Evolutionary conservation across 176 grass and related monocot species (phyloP).

Genomic region (Avena eriantha): DNA sequence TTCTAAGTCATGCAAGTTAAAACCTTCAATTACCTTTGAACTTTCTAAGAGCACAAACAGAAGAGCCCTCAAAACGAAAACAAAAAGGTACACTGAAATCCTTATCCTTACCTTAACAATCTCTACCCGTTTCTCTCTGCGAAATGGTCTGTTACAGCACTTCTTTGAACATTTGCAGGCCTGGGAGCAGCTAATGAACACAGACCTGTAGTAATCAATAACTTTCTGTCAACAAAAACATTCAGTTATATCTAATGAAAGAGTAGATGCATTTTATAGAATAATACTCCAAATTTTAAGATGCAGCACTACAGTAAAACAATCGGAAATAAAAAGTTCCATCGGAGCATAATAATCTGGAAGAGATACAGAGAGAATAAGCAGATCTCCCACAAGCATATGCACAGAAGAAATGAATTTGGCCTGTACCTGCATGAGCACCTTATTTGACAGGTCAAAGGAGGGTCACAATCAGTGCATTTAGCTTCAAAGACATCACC

Average conservation of each 20-base stretch:
- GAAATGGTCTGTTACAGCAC: conserved; percentile 86
- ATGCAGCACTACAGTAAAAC: neutral
- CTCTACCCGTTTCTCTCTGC: conserved; percentile 70
- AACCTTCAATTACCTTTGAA: neutral
- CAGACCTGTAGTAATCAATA: conserved; percentile 55
- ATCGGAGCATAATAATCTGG: conserved; percentile 10
- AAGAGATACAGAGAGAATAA: neutral
- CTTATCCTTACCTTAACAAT: conserved; percentile 82
- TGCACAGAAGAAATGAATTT: neutral
- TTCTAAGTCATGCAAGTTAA: neutral
- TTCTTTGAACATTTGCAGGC: conserved; percentile 75
- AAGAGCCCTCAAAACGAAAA: neutral
- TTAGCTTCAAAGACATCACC: conserved; percentile 54
- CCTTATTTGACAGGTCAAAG: conserved; percentile 69
- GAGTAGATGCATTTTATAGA: conserved; percentile 2
- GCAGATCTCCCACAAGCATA: neutral
- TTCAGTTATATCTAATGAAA: conserved; percentile 26
- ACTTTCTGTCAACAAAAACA: neutral
- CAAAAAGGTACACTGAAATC: neutral
- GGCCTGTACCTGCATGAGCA: conserved; percentile 82
- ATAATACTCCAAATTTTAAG: neutral
- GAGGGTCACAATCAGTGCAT: conserved; percentile 63
- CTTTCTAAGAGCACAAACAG: neutral
- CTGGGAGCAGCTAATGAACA: conserved; percentile 79
- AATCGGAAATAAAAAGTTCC: neutral